A percentile compares a stretch with the other conserved stretches of the same genome.
Conservation (phyloP, 2,329 filamentous ascomycete species). For the Pseudogymnoascus sp. region DNA sequence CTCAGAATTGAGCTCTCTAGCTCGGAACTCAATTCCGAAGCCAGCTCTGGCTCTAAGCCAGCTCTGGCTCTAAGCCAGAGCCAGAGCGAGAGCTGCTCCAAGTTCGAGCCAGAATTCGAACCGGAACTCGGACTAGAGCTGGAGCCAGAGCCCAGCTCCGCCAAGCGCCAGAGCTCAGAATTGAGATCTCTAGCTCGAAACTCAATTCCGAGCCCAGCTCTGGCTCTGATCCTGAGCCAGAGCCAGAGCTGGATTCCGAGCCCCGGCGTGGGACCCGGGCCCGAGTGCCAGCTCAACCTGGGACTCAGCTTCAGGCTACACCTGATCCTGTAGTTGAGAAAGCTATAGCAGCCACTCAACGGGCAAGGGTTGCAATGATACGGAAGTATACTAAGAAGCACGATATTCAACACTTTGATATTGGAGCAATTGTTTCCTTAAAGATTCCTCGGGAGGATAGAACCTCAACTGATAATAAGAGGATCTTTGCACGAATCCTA, state of each 20-base stretch:
- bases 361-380: too few relatives aligned
- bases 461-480: too few relatives aligned
- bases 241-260: not conserved
- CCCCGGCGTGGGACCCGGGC: not conserved
- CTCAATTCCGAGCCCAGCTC: not conserved
- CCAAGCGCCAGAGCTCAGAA: not conserved
- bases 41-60: too few relatives aligned
- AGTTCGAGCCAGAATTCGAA: not conserved
- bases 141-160: too few relatives aligned
- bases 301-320: not conserved
- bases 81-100: too few relatives aligned
- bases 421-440: not conserved
- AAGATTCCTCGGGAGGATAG: not conserved
- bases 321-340: not conserved
- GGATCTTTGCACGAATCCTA: too few relatives aligned
- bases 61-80: too few relatives aligned
- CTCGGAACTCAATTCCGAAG: too few relatives aligned
- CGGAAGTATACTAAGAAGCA: not conserved
- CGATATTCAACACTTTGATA: conserved; percentile 1
- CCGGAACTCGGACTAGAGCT: too few relatives aligned
- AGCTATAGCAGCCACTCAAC: too few relatives aligned
- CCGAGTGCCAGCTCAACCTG: not conserved
- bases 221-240: not conserved
- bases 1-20: too few relatives aligned
- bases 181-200: not conserved